Conservation (phyloP, 345 rosid species). For the Turritis glabra region DNA sequence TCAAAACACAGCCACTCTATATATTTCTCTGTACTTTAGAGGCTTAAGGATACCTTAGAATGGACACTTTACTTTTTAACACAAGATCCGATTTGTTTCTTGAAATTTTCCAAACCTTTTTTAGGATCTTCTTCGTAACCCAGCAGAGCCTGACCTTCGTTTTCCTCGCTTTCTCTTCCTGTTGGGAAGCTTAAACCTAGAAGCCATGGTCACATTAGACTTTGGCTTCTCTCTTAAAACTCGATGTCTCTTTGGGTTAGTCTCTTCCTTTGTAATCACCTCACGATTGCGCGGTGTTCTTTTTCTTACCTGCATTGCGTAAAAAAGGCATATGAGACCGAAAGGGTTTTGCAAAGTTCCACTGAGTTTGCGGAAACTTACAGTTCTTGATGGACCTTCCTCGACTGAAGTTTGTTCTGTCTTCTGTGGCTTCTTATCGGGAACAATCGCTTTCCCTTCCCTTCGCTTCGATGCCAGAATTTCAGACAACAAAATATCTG, state of each 20-base stretch:
- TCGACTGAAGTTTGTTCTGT: slow-evolving; percentile 36
- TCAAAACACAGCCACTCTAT: slow-evolving; percentile 2
- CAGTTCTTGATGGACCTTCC: slow-evolving; percentile 44
- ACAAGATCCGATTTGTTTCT: not conserved
- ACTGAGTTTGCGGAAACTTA: slow-evolving; percentile 33
- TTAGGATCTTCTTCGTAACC: slow-evolving; percentile 46
- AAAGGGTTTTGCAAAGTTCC: not conserved
- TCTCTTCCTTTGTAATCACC: slow-evolving; percentile 44
- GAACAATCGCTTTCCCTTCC: slow-evolving; percentile 41
- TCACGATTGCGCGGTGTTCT: slow-evolving; percentile 46
- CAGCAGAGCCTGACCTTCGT: slow-evolving; percentile 44
- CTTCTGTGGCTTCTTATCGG: slow-evolving; percentile 37
- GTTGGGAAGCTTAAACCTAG: slow-evolving; percentile 46
- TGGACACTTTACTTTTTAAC: slow-evolving; percentile 8
- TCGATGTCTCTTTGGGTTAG: slow-evolving; percentile 36
- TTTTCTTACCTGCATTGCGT: slow-evolving; percentile 35
- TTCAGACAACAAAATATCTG: slow-evolving; percentile 45
- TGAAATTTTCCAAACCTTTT: slow-evolving; percentile 26
- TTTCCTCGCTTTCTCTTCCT: slow-evolving; percentile 58
- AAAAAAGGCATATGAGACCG: not conserved
- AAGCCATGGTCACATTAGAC: slow-evolving; percentile 39
- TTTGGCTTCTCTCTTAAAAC: slow-evolving; percentile 36
- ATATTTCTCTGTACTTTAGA: slow-evolving; percentile 27
- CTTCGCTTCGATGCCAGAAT: slow-evolving; percentile 44
- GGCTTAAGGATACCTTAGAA: not conserved